Evolutionary conservation across 2,329 filamentous ascomycete species (phyloP).

Genomic region (Massarina eburnea): DNA sequence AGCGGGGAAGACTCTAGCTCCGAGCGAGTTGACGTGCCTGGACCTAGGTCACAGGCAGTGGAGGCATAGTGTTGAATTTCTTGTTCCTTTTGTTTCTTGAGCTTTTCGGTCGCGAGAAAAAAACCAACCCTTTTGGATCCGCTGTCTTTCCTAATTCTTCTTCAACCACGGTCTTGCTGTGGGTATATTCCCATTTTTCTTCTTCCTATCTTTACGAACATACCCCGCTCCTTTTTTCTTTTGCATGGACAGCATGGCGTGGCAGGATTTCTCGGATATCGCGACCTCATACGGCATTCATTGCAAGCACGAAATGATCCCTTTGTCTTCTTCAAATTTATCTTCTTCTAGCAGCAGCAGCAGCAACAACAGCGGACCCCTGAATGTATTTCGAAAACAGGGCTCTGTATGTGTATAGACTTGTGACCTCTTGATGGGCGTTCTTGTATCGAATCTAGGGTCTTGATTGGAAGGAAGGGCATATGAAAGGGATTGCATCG

Average conservation of each 20-base stretch:
- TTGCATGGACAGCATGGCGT: not conserved
- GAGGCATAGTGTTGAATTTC: slow-evolving; percentile 15
- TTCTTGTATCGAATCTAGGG: not conserved
- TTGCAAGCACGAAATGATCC: not conserved
- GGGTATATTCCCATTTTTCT: not conserved
- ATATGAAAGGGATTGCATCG: not conserved
- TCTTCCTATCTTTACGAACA: not conserved
- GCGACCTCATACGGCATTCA: not conserved
- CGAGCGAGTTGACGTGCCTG: slow-evolving; percentile 11
- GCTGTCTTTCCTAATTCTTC: not conserved
- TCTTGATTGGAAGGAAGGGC: not conserved
- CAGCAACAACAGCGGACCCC: too few species aligned
- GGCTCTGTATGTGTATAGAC: slow-evolving; percentile 4
- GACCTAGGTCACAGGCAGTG: slow-evolving; percentile 14
- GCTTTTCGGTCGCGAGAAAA: not conserved
- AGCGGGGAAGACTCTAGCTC: slow-evolving; percentile 16
- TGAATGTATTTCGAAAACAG: too few species aligned
- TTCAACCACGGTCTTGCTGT: not conserved
- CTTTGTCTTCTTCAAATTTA: not conserved
- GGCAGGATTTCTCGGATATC: not conserved
- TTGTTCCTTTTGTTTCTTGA: slow-evolving; percentile 5
- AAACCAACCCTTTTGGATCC: not conserved
- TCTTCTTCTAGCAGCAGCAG: too few species aligned
- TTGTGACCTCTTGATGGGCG: not conserved
- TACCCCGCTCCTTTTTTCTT: not conserved